Base-by-base conservation (phyloP, 805 yeast genomes). In the Tetrapisispora namnaoensis region DNA sequence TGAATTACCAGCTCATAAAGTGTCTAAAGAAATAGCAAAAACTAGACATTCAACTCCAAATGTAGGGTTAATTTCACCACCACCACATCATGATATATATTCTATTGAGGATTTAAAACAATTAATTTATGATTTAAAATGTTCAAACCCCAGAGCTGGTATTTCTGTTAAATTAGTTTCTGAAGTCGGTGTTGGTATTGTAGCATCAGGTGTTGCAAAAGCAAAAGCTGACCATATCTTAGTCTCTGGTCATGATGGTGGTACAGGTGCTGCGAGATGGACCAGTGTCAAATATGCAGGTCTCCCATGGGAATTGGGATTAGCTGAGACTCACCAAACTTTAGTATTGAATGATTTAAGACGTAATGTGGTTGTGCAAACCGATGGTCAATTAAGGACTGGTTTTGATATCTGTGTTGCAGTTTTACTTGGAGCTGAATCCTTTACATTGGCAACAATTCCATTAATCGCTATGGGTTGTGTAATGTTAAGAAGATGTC, bases 261-360 rank as follows among this genome's bases (percentile, higher is more conserved):
- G 99, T 74, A 91, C 99, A 50, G 99, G 99, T 82, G 99, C 99
- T 51, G 91, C 96, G 51, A 80, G 95, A 68, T 87, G 95, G 88
- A 90, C 97, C 20, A 93, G 96, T 66, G 89, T 91, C 66, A 90
- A 90, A 68, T 83, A 90, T 66, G 96, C 99, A 50, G 98, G 99
- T 70, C 77, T 91, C 56, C 98, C 99, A 44, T 91, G 99, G 99
- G 99, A 91, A 70, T 78, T 91, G 59, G 99, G 99, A 65, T 77
- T 91, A 54, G 98, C 98, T 51, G 99, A 91, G 73, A 85, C 98
- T 20, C 99, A 91, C 66, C 99, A 91, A 74, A 93, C 99, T 27
- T 75, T 91, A 61, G 99, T 91, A 4, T 76, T 91, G 68, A 91
- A 91, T 68, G 98, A 93, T 66, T 77, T 91, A 69, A 82, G 99